Percentiles rank a stretch among this genome's conserved stretches.
Conservation (phyloP, 1,284 basidiomycete species). For the Gymnopus androsaceus region DNA sequence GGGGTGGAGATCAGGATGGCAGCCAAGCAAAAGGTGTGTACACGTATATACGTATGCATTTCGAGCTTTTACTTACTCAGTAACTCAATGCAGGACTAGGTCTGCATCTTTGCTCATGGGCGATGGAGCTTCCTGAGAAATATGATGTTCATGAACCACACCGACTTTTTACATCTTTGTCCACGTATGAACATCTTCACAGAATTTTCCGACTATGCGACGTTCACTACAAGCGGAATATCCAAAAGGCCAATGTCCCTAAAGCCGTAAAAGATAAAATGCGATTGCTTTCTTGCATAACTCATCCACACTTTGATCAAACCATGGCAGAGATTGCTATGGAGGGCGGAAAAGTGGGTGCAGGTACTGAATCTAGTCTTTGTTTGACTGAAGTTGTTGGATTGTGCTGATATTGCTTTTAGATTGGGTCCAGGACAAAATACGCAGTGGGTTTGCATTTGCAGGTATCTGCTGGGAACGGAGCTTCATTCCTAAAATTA, state of each 20-base stretch:
- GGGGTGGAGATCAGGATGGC: slow-evolving; percentile 28
- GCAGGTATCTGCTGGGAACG: slow-evolving; percentile 24
- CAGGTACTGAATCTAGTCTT: slow-evolving; percentile 2
- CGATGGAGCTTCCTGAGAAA: slow-evolving; percentile 4
- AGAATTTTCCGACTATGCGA: slow-evolving; percentile 21
- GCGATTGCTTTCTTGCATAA: slow-evolving; percentile 16
- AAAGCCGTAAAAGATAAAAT: slow-evolving; percentile 10
- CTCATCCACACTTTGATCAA: slow-evolving; percentile 12
- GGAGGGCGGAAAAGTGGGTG: slow-evolving; percentile 14
- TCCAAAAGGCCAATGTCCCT: slow-evolving; percentile 13
- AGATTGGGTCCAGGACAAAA: slow-evolving; percentile 29
- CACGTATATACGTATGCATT: too few species aligned
- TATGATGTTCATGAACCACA: slow-evolving; percentile 19
- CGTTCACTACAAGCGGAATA: slow-evolving; percentile 23
- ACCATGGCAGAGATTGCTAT: slow-evolving; percentile 5
- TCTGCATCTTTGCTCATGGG: slow-evolving; percentile 22
- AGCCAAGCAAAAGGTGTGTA: slow-evolving; percentile 31
- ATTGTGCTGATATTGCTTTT: not conserved
- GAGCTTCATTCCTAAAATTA: slow-evolving; percentile 22
- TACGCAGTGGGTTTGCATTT: slow-evolving; percentile 25
- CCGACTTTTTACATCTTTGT: slow-evolving; percentile 1
- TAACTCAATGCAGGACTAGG: slow-evolving; percentile 24
- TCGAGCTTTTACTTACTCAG: not conserved
- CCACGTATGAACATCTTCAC: slow-evolving; percentile 24
- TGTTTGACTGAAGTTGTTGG: not conserved